Base-by-base conservation (phyloP, 1,284 basidiomycete species). In the Singerocomus inundabilis region DNA sequence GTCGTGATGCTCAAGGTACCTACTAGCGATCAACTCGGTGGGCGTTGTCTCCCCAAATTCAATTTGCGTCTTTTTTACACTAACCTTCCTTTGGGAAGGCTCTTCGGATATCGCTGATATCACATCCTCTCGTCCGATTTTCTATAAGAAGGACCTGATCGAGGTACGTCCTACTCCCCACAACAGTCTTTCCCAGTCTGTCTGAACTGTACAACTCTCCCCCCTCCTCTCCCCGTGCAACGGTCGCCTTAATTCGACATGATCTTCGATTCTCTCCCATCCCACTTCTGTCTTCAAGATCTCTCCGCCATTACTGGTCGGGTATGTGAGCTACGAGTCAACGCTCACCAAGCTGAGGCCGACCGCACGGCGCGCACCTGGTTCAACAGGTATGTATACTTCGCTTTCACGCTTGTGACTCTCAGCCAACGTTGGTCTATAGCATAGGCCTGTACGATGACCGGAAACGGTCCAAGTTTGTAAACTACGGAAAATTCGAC, bases 401-500 rank as follows among this genome's bases (percentile, higher is more conserved):
- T 15, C 1, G 5, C 5, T n/a, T 28, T 18, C 24, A 21, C 16
- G 16, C 5, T 28, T 10, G 28, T 35, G 11, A 21, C 32, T 41
- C 21, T 28, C 26, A 7, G 4, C 30, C 36, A 5, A 54, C 31
- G 16, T 33, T 38, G 33, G 18, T 24, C 21, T 46, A 13, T 33
- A 69, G 67, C 43, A 63, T 70, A 49, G 36, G 44, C 26, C 44
- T 71, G 52, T 71, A 71, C 54, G 57, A 69, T 46, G 68, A 66
- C 48, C 56, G 52, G 48, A 68, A 58, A 51, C 57, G 56, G 49
- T 68, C 54, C 51, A 59, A 64, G 44, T 67, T 67, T 31, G 15
- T 70, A 29, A 68, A 73, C 57, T 73, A 67, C 25, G 66, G 68
- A n/a, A 70, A 70, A 59, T 76, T 76, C 50, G 74, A 74, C 45